Evolutionary conservation across 179 eudicot species (phyloP), one percentile per base, ranked within the genome.

Genomic region (Beta corolliflora): DNA sequence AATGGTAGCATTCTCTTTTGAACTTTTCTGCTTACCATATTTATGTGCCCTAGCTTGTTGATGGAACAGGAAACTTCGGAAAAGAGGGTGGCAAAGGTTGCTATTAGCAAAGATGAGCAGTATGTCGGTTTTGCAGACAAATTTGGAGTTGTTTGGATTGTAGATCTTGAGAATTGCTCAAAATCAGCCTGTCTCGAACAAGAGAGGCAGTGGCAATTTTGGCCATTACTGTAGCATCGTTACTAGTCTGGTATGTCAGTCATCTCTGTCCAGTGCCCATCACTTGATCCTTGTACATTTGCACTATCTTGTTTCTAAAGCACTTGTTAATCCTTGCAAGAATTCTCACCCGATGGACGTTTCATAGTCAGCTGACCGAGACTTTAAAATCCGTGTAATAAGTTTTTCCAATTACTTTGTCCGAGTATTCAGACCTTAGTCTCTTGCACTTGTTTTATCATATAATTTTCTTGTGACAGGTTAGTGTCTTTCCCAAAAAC

Each of bases 161-260:
- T 92, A 71, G 91, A 88, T 81, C 86, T 93, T 69, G 87, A 86
- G n/a, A n/a, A n/a, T n/a, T n/a, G n/a, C n/a, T n/a, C n/a, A 88
- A 78, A 86, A 81, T 85, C 88, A 83, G 77, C 76, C 85, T 71
- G 61, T 66, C 77, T 61, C 85, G 4, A 76, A 78, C 70, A 89
- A 86, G 83, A 91, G n/a, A 91, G 84, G 94, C 88, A 18, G 91
- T 87, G 58, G 91, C 99, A 41, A 81, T 96, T 69, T 96, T 82
- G 87, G 94, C 63, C 99, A 96, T 85, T 96, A 96, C 65, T 96
- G 99, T 84, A 96, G 99, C 88, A 96, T 96, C 82, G 93, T 96
- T 80, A 94, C 99, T 77, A 90, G 98, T 79, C 87, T 96, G 98
- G 99, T 96, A 79, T 29, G 93, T 84, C 23, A 31, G 41, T 73